Evolutionary conservation across 2,329 filamentous ascomycete species (phyloP), one percentile per base, ranked within the genome.

Genomic region (Cytospora schulzeri): DNA sequence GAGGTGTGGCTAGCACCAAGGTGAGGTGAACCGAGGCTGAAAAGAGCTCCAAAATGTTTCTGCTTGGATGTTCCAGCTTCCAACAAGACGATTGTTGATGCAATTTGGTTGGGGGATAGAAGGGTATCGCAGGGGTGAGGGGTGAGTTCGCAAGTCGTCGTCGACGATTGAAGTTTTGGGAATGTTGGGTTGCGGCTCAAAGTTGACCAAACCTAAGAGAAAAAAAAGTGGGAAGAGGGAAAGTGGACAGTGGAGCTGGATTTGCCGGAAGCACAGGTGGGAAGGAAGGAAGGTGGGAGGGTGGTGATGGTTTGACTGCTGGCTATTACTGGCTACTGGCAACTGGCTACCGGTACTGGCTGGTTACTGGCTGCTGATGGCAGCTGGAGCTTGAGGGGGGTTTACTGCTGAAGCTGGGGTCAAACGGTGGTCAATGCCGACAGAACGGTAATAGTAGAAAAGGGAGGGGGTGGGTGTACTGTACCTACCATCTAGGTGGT

Each of bases 151-250:
- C 45, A 48, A 14, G 45, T 24, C 45, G 45, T n/a, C 22, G 38
- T 41, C 19, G 38, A 41, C 31, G 57, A 53, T 56, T 50, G 45
- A 59, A 29, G 63, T 48, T 60, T 53, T 57, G 51, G 24, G 45
- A 14, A 48, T 48, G 45, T 48, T 48, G 45, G 54, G 57, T 57
- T 67, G 63, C 62, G 62, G 58, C 57, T 66, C 59, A 55, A 56
- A 60, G 52, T 60, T 54, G 58, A 41, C 45, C 45, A 24, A 48
- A 48, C 56, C 57, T 56, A 62, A 61, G 63, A 61, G 65, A 62
- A 62, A 63, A 59, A 66, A 68, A 60, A 60, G 60, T 69, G 66
- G 68, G 69, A 65, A 53, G 52, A 35, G 50, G 58, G 67, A 65
- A 50, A 56, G 53, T 56, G n/a, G 51, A 62, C 51, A 63, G 54